These are phyloP conservation scores for Chaetoceros muelleri DNA, from an alignment of 108 stramenopile species.

Conservation along the genomic window DNA sequence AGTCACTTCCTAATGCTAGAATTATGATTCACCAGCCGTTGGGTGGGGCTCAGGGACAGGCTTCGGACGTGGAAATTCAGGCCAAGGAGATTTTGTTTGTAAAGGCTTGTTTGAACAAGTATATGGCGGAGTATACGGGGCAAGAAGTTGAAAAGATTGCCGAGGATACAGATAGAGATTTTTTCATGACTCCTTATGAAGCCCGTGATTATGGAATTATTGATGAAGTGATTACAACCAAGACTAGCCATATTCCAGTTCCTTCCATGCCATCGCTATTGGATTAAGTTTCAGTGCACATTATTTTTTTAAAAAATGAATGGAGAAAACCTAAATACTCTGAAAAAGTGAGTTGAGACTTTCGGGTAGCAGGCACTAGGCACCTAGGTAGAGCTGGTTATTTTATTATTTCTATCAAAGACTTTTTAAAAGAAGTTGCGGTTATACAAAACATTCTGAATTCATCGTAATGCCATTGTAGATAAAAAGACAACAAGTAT, in stretches of 20 bases:
- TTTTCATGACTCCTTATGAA: constrained; percentile 97
- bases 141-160: constrained; percentile 94
- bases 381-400: too few species aligned
- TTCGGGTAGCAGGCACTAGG: too few species aligned
- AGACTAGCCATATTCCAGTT: constrained; percentile 75
- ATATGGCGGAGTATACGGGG: constrained; percentile 88
- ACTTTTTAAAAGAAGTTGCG: too few species aligned
- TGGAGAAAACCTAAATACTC: neutral
- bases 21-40: constrained; percentile 99
- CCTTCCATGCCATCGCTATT: constrained; percentile 63
- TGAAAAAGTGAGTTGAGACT: neutral
- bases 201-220: constrained; percentile 96
- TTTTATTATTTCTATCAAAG: too few species aligned
- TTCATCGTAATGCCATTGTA: too few species aligned
- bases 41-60: constrained; percentile 96
- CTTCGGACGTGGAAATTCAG: constrained; percentile 96
- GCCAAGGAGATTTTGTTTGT: constrained; percentile 96
- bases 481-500: too few species aligned
- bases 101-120: constrained; percentile 83
- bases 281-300: constrained; percentile 3
- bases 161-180: constrained; percentile 93
- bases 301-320: too few species aligned
- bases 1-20: constrained; percentile 84
- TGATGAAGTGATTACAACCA: constrained; percentile 94
- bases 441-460: too few species aligned